These are phyloP conservation scores for Glarea lozoyensis DNA, from an alignment of 495 filamentous ascomycete species.

Conservation along the genomic window DNA sequence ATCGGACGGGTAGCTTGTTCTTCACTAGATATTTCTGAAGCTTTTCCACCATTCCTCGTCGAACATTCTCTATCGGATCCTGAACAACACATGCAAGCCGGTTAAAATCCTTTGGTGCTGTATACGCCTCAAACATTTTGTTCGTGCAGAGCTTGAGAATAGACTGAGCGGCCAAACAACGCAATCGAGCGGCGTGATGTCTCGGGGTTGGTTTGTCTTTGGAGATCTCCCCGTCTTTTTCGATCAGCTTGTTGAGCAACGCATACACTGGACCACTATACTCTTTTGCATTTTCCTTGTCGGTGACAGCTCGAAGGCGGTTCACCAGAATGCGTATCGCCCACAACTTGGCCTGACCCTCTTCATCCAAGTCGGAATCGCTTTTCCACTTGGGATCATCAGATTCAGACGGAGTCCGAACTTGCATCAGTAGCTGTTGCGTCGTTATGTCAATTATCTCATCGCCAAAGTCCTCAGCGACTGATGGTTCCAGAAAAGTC, in stretches of 20 bases:
- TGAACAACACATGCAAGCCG: slow-evolving; percentile 69
- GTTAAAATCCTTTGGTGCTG: slow-evolving; percentile 68
- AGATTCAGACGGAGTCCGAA: slow-evolving; percentile 45
- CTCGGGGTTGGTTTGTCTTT: slow-evolving; percentile 64
- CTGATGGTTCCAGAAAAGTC: slow-evolving; percentile 63
- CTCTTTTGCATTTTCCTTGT: slow-evolving; percentile 51
- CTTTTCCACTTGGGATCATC: slow-evolving; percentile 55
- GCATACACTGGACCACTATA: slow-evolving; percentile 63
- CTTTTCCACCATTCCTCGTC: slow-evolving; percentile 67
- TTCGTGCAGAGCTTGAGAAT: slow-evolving; percentile 75
- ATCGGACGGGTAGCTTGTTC: slow-evolving; percentile 59
- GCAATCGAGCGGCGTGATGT: slow-evolving; percentile 65
- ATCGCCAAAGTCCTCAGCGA: slow-evolving; percentile 60
- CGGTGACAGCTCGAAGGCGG: slow-evolving; percentile 58
- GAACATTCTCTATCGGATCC: slow-evolving; percentile 63
- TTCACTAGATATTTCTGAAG: slow-evolving; percentile 79
- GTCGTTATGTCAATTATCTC: slow-evolving; percentile 71
- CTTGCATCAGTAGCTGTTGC: slow-evolving; percentile 62
- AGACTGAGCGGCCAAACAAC: slow-evolving; percentile 72
- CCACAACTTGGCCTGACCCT: slow-evolving; percentile 76
- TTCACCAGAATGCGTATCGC: slow-evolving; percentile 88
- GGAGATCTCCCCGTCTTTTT: slow-evolving; percentile 67
- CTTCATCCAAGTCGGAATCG: slow-evolving; percentile 63
- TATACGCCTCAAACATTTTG: slow-evolving; percentile 65
- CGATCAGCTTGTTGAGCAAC: slow-evolving; percentile 66